Base-by-base conservation (phyloP, 352 stramenopile species). In the Globisporangium cylindrosporum region DNA sequence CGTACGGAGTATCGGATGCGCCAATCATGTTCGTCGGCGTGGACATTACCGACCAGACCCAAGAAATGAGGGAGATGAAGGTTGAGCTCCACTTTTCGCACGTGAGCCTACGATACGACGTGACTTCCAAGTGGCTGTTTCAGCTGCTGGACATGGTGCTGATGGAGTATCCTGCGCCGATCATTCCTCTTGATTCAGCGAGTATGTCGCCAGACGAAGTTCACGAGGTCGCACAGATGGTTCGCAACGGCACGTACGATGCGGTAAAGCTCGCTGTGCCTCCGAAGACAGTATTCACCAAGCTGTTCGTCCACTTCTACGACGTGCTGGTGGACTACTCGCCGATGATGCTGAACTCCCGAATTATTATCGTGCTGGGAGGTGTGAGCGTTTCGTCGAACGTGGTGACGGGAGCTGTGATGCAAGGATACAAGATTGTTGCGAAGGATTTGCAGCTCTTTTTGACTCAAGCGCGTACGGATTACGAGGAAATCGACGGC, bases 1-100 rank as follows among this genome's bases (percentile, higher is more conserved):
- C 85, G 24, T 92, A 92, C 68, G 88, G 87, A 20, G 74, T 88
- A 14, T 91, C 82, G 15, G 81, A 89, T 3, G 83, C 84, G 5
- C 89, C 89, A 20, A 78, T 95, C 4, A 69, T 95, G 41, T 94
- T 96, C 64, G 81, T 93, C 32, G 85, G 85, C 3, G 78, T 93
- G 32, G 87, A 95, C 34, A 91, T 94, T 24, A 60, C 80, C 54
- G 86, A 94, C 51, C 82, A 93, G 61, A 93, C 89, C 9, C 89
- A 94, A 70, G 87, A 92, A 53, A 96, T 96, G 89, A 78, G 89
- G 0, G 89, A 96, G 55, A 95, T 94, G 78, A 94, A 92, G 67
- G 81, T 94, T 1, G 87, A 94, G 38, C 68, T 96, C n/a, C 86
- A 96, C 41, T 74, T 94, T 34, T 96, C 89, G 41, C 86, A 96